Base-by-base conservation (phyloP, 192 early-diverging fungal species). In the Chytriomyces hyalinus region DNA sequence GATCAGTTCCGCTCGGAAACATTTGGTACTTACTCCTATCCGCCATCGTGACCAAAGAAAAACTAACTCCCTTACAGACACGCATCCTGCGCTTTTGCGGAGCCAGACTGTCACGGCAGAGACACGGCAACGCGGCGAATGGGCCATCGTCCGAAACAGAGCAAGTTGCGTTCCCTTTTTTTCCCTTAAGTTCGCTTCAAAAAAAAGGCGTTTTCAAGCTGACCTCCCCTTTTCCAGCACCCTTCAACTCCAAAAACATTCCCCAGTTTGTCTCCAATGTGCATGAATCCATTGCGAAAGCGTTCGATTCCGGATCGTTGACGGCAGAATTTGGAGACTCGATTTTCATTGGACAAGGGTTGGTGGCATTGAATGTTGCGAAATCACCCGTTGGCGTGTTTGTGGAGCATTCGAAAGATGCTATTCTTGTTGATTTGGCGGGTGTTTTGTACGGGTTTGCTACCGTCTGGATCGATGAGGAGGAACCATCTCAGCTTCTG, bases 91-190 rank as follows among this genome's bases (percentile, higher is more conserved):
- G 43, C 9, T 73, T 8, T 60, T 73, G 11, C 26, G 60, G 8
- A 73, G 26, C 71, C 71, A 73, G 45, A 49, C 47, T 28, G 46
- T 49, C 36, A 28, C 53, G 10, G n/a, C 59, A 10, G 9, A 9
- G 6, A 63, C 71, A n/a, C 17, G 71, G 7, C 60, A 73, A 17
- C 17, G 17, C 8, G 71, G 71, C 71, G 71, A 73, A 73, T 73
- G 71, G 71, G 71, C 71, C 3, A 26, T 73, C 28, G 47, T 59
- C 15, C 10, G 71, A 10, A 73, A 73, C 61, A 60, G 71, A 62
- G 71, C 71, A 60, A 73, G 71, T 73, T 28, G 45, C 20, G 28
- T 63, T 15, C 15, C 17, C 8, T 9, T 62, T 50, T 28, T n/a
- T 57, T 15, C 60, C 13, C 43, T 46, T 11, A 49, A n/a, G n/a